Conservation (phyloP, 805 yeast genomes). For the Starmerella khaoyaiensis region DNA sequence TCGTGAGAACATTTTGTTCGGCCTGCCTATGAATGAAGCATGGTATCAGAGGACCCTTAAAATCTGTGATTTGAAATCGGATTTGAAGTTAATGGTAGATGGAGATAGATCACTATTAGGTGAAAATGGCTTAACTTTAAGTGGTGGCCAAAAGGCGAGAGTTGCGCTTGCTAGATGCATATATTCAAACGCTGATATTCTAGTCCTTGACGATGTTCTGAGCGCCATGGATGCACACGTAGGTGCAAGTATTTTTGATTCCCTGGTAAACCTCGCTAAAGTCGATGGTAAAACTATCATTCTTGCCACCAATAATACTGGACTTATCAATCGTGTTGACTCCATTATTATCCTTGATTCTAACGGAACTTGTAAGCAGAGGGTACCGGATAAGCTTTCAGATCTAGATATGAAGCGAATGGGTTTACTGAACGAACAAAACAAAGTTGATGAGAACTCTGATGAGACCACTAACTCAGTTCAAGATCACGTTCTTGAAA, state of each 20-base stretch:
- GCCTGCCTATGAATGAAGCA: conserved; percentile 20
- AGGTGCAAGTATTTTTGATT: conserved; percentile 55
- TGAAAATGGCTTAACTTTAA: conserved; percentile 71
- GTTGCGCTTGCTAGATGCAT: conserved; percentile 70
- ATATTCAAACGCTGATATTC: conserved; percentile 48
- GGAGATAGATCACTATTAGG: conserved; percentile 46
- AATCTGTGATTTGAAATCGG: conserved; percentile 13
- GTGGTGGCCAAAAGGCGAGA: conserved; percentile 85
- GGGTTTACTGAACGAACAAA: conserved; percentile 48
- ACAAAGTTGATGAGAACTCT: too few relatives aligned
- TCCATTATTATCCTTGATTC: conserved; percentile 45
- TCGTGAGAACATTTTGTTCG: conserved; percentile 12
- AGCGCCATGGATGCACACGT: conserved; percentile 83
- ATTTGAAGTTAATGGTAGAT: conserved; percentile 8
- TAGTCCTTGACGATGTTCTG: conserved; percentile 67
- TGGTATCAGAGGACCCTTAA: conserved; percentile 6
- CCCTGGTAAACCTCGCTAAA: conserved; percentile 48
- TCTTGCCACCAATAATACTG: conserved; percentile 71
- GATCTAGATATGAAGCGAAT: conserved; percentile 44
- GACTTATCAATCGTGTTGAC: conserved; percentile 55
- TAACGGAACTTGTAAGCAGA: conserved; percentile 50
- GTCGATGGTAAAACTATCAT: conserved; percentile 49
- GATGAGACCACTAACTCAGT: too few relatives aligned
- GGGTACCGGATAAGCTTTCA: conserved; percentile 17
- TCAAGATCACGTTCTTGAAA: too few relatives aligned